Evolutionary conservation across 1,139 yeast species (phyloP), one percentile per base, ranked within the genome.

Genomic region (Debaryomycetaceae sp.): DNA sequence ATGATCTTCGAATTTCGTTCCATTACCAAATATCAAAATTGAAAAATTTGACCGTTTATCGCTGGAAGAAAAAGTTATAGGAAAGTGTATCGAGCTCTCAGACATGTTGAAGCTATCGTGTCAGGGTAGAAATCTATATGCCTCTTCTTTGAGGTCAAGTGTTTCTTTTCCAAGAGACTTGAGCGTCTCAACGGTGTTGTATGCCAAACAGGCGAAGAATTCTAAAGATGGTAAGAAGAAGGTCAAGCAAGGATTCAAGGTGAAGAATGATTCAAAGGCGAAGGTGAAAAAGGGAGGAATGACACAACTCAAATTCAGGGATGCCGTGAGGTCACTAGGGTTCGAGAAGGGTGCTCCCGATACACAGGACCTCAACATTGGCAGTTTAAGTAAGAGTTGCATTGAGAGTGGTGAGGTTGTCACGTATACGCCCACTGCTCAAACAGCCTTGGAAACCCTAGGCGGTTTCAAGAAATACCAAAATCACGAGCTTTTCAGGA

Each of bases 381-480:
- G 53, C 13, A 47, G 45, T 9, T 55, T 64, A 40, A 34, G 49
- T n/a, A 46, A 44, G 36, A 49, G 43, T 1, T 38, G 43, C 1
- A 46, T 59, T 35, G 41, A 47, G 17, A 49, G 50, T 14, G 41
- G 56, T 11, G 46, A 51, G n/a, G 58, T 72, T 3, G 63, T 60
- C 20, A 59, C 56, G 33, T 73, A 65, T 52, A 50, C 58, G 17
- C 38, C 52, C 1, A 39, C 42, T 4, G 48, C 60, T 7, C 61
- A 61, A 46, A 40, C 50, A 24, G 55, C 56, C 17, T 67, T 81
- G 49, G 55, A 55, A 17, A 53, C 58, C 23, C 60, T 81, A 42
- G 86, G 86, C 14, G 66, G 82, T 0, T 84, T 85, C 62, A 79
- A 80, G 54, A 82, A 79, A 51, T 72, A 70, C 51, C 93, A 85